Conservation (phyloP, 768 basidiomycete species). For the Suillus plorans region DNA sequence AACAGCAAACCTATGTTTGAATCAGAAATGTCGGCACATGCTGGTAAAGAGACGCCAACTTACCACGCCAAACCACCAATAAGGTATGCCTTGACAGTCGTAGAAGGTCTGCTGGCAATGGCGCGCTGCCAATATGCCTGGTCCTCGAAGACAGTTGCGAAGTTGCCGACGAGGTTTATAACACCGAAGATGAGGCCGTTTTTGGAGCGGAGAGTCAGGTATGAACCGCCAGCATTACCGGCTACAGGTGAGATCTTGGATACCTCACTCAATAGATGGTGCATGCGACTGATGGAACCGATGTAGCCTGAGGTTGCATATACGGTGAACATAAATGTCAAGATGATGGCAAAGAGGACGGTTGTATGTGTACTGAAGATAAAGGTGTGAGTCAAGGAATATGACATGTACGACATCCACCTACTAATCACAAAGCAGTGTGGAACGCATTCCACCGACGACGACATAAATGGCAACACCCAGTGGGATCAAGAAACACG, state of each 20-base stretch:
- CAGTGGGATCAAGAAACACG: conserved; percentile 87
- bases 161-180: conserved; percentile 87
- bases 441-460: conserved; percentile 85
- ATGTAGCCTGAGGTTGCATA: conserved; percentile 81
- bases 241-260: conserved; percentile 56
- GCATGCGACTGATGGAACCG: conserved; percentile 77
- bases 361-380: conserved; percentile 73
- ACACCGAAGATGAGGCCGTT: conserved; percentile 81
- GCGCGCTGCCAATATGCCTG: conserved; percentile 93
- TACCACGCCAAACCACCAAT: conserved; percentile 88
- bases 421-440: conserved; percentile 83
- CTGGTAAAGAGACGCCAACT: conserved; percentile 6
- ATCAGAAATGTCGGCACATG: neutral
- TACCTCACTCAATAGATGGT: conserved; percentile 67
- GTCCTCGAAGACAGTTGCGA: conserved; percentile 61
- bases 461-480: conserved; percentile 89
- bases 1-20: conserved; percentile 64
- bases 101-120: conserved; percentile 80
- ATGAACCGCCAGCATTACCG: conserved; percentile 85
- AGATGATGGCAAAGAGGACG: conserved; percentile 84
- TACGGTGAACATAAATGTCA: conserved; percentile 74
- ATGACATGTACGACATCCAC: conserved; percentile 22
- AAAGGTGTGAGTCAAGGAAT: neutral
- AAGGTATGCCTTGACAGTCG: conserved; percentile 89
- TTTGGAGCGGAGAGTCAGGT: conserved; percentile 78